Evolutionary conservation across 164 flowering plant species (phyloP), one percentile per base, ranked within the genome.

Genomic region (Dillenia suffruticosa): DNA sequence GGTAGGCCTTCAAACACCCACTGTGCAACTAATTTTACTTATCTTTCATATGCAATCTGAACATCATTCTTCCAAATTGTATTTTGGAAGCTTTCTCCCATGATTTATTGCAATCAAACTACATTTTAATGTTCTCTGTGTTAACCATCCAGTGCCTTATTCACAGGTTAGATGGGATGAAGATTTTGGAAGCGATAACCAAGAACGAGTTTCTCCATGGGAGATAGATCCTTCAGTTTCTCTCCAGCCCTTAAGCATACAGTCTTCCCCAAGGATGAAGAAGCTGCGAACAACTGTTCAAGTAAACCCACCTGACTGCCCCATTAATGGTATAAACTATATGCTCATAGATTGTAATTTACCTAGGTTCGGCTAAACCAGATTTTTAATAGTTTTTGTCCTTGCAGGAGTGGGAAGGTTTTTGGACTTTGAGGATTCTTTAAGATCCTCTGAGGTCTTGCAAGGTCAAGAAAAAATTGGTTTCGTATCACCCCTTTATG

Each of bases 401-500:
- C 49, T 66, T 61, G 72, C 77, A 70, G 86, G 79, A 58, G 69
- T 72, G 66, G 79, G 67, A 72, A 81, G 86, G 44, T 59, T 73
- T 66, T 64, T 81, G 78, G 88, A 79, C 85, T 88, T 86, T 70
- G 86, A 86, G 84, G 94, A 78, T 54, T 83, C 97, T 10, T 48
- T 83, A 50, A 73, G 87, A 83, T 85, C 92, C 86, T 77, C 86
- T 69, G 82, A 93, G 98, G 96, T 93, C 98, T 93, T 93, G 97
- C 98, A 90, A 93, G 98, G 98, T 93, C 97, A 90, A 93, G 98
- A 93, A 90, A 90, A 84, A 68, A 46, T 80, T 50, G 81, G 84
- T 80, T 81, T 79, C 44, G 61, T 70, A 57, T 80, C 89, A 82
- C 82, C 84, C 68, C 62, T 70, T 26, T 67, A 74, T 67, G 80